Conservation (phyloP, 495 filamentous ascomycete genomes). For the Penicillium waksmanii region DNA sequence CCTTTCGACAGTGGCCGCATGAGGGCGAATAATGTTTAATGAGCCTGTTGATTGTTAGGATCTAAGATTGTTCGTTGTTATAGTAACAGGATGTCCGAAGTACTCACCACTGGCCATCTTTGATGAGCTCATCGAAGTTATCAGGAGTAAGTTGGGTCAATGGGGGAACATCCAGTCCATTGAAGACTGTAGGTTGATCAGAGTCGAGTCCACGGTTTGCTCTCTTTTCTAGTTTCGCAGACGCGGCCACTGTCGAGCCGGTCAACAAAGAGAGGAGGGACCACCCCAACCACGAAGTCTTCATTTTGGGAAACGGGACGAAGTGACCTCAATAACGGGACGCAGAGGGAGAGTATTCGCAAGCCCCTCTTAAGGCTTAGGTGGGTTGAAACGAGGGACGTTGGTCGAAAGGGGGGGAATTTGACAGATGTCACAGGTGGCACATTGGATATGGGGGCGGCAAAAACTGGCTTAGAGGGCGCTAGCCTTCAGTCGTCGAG, state of each 20-base stretch:
- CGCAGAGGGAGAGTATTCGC: conserved; percentile 21
- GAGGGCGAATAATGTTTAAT: conserved; percentile 77
- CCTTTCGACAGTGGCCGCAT: conserved; percentile 78
- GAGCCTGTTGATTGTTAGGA: conserved; percentile 54
- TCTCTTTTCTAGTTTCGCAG: conserved; percentile 37
- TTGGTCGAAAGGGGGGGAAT: conserved; percentile 25
- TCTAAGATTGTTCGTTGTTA: neutral
- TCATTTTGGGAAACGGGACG: conserved; percentile 39
- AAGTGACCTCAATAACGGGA: conserved; percentile 13
- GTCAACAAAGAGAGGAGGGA: conserved; percentile 48
- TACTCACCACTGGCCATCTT: conserved; percentile 66
- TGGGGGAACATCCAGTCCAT: conserved; percentile 77
- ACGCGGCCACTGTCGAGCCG: conserved; percentile 40
- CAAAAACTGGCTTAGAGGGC: conserved; percentile 18
- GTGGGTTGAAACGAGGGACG: conserved; percentile 27
- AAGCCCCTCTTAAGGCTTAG: conserved; percentile 19
- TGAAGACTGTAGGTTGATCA: conserved; percentile 65
- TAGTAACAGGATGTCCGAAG: neutral
- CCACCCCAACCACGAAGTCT: conserved; percentile 42
- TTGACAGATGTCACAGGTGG: conserved; percentile 38
- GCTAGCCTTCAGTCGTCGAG: conserved; percentile 16
- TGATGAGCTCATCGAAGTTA: conserved; percentile 58
- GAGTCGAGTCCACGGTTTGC: conserved; percentile 23
- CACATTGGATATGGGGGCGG: conserved; percentile 37
- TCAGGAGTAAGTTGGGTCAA: conserved; percentile 64